Base-by-base conservation (phyloP, 805 yeast species). In the Spathaspora girioi region DNA sequence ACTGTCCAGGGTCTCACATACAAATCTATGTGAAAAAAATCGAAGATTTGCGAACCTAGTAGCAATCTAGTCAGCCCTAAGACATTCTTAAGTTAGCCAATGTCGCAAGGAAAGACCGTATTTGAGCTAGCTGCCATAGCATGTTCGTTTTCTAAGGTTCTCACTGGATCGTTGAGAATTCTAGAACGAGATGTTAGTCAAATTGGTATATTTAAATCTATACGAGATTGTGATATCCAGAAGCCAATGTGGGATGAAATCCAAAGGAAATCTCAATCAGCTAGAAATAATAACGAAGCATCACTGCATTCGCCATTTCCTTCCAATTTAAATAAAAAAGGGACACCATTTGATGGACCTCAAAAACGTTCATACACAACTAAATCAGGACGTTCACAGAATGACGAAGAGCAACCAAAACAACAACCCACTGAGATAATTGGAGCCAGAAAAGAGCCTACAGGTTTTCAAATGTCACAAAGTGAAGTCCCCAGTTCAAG, bases 401-500 rank as follows among this genome's bases (percentile, higher is more conserved):
- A 31, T 15, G 44, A 38, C 31, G 42, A 43, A 11, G n/a, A 20
- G 19, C 18, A 38, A 23, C 8, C 23, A 14, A 40, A 42, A 23
- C 42, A 43, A 11, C 7, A 20, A 19, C 38, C 17, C 29, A 5
- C 17, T 9, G 5, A 12, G 2, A 14, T 45, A 17, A 45, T 45
- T n/a, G 47, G 47, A 18, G 17, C 27, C 15, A 31, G 31, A 31
- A 54, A 56, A 35, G 46, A 53, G 32, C 54, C 51, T 7, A 67
- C 67, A n/a, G 73, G 68, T 32, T 67, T 76, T 57, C 79, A 80
- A 54, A 66, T 83, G 78, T 68, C 81, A 35, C 78, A 78, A 50
- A 81, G 94, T 1, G 81, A 87, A 44, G 94, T 94, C 15, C 99
- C 99, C 2, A 77, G 92, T 17, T 80, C 96, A 1, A 81, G 97